These are phyloP conservation scores for Phytophthora megakarya DNA, from an alignment of 352 stramenopile genomes.

Conservation along the genomic window DNA sequence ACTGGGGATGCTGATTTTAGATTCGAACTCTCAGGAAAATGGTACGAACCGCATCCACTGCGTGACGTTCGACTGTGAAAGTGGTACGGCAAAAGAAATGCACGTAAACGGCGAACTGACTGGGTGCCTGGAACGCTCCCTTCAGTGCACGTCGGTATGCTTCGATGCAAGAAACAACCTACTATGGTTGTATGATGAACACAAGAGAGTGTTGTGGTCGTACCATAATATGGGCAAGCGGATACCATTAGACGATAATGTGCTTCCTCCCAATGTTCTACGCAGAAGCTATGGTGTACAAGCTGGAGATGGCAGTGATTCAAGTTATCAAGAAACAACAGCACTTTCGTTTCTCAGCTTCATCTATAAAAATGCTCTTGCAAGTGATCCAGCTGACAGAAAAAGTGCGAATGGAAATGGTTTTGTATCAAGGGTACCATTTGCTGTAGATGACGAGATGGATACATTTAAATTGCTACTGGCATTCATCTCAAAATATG, in stretches of 20 bases:
- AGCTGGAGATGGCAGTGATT: not conserved
- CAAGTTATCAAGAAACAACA: slow-evolving; percentile 20
- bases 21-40: slow-evolving; percentile 11
- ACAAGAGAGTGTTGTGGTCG: slow-evolving; percentile 34
- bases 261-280: slow-evolving; percentile 18
- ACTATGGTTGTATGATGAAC: slow-evolving; percentile 44
- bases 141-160: slow-evolving; percentile 34
- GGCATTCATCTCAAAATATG: slow-evolving; percentile 37
- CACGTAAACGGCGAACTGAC: slow-evolving; percentile 1
- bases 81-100: slow-evolving; percentile 19
- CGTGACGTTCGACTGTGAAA: slow-evolving; percentile 60
- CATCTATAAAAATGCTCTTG: slow-evolving; percentile 47
- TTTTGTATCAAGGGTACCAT: slow-evolving; percentile 31
- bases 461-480: slow-evolving; percentile 45
- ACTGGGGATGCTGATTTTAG: slow-evolving; percentile 27
- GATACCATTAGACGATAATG: slow-evolving; percentile 46
- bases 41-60: slow-evolving; percentile 35
- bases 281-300: not conserved
- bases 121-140: slow-evolving; percentile 9
- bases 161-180: slow-evolving; percentile 63
- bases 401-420: slow-evolving; percentile 1
- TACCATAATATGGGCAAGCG: slow-evolving; percentile 53
- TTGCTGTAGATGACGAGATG: slow-evolving; percentile 46
- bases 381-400: slow-evolving; percentile 11
- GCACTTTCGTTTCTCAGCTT: slow-evolving; percentile 41